Base-by-base conservation (phyloP, 1,139 yeast genomes). In the Candida glucosophila region DNA sequence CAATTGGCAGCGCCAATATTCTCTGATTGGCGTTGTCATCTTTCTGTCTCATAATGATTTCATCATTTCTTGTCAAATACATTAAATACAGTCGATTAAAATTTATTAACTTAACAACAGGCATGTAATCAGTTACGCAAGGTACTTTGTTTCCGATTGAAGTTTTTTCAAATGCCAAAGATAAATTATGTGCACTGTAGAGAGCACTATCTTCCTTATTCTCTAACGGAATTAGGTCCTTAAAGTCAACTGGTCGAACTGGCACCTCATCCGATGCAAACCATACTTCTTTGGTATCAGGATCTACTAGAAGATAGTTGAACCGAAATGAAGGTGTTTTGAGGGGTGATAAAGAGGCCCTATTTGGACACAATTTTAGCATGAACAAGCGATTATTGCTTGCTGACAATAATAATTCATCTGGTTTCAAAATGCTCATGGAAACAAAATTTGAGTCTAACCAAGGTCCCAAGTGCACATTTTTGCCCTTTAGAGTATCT, bases 401-500 rank as follows among this genome's bases (percentile, higher is more conserved):
- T 1, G 75, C 58, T 10, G 63, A 47, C 2, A 73, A 40, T 15
- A 72, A 36, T 3, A 72, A 20, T 25, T 63, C 66, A 16, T 56
- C 56, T n/a, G 35, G 40, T 29, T 55, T 58, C 19, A 67, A 34
- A 11, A 58, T 41, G 13, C 52, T 45, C 2, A 53, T 52, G 14
- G 51, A 54, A 3, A 65, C 54, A 40, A 77, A 77, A 28, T 59
- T 64, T 10, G 63, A 57, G 32, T 62, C 61, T 8, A 73, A 52
- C 23, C 55, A 55, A 7, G 49, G 52, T 0, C 77, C 77, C 25
- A 77, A 47, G 1, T 76, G 53, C 1, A 70, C 73, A 40, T 71
- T 77, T 30, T 77, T 62, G 0, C 86, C 85, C 24, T 59, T 57
- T 10, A 77, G 48, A 2, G 47, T 34, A 2, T 43, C n/a, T n/a